phyloP scores from a whole-genome alignment of 2,329 filamentous ascomycete genomes.

The Orbilia quercus region DNA sequence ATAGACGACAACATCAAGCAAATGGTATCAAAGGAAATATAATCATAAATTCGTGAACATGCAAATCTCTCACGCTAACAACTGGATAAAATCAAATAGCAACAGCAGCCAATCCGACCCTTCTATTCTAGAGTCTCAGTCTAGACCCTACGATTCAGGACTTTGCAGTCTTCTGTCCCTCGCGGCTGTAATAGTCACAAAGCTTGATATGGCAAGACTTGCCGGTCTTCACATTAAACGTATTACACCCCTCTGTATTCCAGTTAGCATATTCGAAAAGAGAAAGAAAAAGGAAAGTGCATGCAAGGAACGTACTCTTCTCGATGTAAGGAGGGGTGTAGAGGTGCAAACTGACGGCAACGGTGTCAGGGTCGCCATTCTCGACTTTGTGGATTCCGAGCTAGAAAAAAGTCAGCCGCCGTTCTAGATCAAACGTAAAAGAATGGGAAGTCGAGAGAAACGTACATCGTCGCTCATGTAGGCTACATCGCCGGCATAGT shows the following conservation, averaged over 20 bases:
- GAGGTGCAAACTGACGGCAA: slow-evolving; percentile 73
- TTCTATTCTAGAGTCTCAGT: too few relatives aligned
- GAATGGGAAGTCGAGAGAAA: slow-evolving; percentile 6
- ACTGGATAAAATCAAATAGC: background rate
- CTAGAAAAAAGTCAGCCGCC: too few relatives aligned
- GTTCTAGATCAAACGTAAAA: too few relatives aligned
- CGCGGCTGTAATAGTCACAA: slow-evolving; percentile 65
- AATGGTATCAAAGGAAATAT: too few relatives aligned
- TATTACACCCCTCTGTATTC: slow-evolving; percentile 68
- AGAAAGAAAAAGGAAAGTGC: slow-evolving; percentile 1
- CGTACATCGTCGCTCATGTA: slow-evolving; percentile 73
- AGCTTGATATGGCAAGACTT: slow-evolving; percentile 68
- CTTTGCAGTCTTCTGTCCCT: slow-evolving; percentile 65
- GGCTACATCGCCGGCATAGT: slow-evolving; percentile 70
- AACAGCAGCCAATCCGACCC: too few relatives aligned
- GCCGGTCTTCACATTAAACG: slow-evolving; percentile 72
- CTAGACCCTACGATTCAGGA: slow-evolving; percentile 58
- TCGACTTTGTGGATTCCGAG: slow-evolving; percentile 73
- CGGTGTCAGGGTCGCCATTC: slow-evolving; percentile 69
- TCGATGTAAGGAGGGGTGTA: slow-evolving; percentile 74
- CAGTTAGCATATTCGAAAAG: slow-evolving; percentile 8
- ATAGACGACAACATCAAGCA: too few relatives aligned
- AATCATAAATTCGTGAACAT: too few relatives aligned
- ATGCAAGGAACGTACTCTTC: slow-evolving; percentile 61
- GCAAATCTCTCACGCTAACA: background rate